Conservation (phyloP, 2,329 filamentous ascomycete genomes). For the Aspergillus sp. region DNA sequence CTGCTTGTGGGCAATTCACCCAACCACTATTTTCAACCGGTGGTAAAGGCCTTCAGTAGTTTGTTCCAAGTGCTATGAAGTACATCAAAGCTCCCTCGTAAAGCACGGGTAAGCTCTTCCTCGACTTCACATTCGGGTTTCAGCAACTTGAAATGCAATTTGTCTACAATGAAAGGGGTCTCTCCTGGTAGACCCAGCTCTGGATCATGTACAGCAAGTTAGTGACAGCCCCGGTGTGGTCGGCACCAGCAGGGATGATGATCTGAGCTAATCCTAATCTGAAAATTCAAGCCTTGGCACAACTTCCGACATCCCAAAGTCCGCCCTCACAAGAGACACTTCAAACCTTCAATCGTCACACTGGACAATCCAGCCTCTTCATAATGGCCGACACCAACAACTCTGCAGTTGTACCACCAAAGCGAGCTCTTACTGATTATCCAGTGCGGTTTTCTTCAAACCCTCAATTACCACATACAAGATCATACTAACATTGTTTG, state of each 20-base stretch:
- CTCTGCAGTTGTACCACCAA: slow-evolving; percentile 65
- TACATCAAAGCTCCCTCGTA: not conserved
- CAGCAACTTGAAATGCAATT: not conserved
- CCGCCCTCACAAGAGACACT: slow-evolving; percentile 21
- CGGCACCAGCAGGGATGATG: too few relatives aligned
- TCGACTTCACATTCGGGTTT: not conserved
- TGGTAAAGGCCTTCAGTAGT: too few relatives aligned
- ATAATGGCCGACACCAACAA: slow-evolving; percentile 40
- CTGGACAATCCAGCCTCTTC: slow-evolving; percentile 12
- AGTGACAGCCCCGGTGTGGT: too few relatives aligned
- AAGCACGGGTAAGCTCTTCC: not conserved
- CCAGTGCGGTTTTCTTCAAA: slow-evolving; percentile 63
- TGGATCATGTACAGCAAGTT: too few relatives aligned
- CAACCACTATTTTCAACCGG: too few relatives aligned
- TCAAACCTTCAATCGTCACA: slow-evolving; percentile 20
- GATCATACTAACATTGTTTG: slow-evolving; percentile 26
- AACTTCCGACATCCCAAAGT: slow-evolving; percentile 25
- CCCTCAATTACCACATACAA: not conserved
- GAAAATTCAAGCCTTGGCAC: slow-evolving; percentile 21
- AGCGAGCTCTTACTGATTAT: slow-evolving; percentile 78
- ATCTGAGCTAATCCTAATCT: slow-evolving; percentile 8
- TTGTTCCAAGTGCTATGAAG: not conserved
- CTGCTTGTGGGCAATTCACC: too few relatives aligned
- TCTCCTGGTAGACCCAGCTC: too few relatives aligned
- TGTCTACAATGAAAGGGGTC: not conserved